Evolutionary conservation across 176 grass and related monocot species (phyloP).

Genomic region (Canna indica): DNA sequence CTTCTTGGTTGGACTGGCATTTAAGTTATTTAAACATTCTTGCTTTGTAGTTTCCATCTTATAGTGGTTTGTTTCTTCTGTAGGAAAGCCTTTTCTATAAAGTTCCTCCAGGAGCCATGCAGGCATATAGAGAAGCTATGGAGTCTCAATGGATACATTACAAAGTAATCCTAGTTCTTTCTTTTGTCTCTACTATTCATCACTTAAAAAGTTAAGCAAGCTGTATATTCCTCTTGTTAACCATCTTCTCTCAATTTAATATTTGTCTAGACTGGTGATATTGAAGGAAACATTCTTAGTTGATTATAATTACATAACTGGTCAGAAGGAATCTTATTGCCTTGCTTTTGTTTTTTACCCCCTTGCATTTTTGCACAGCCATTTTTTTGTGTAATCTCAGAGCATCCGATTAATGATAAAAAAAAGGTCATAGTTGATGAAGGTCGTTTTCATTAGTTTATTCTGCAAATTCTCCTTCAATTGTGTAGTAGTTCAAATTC

Average conservation of each 20-base stretch:
- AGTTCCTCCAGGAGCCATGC: conserved; percentile 67
- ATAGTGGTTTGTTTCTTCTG: conserved; percentile 26
- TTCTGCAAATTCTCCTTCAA: neutral
- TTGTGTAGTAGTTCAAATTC: neutral
- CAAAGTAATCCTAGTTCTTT: conserved; percentile 47
- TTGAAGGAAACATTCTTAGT: neutral
- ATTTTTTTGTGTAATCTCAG: neutral
- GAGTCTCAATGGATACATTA: conserved; percentile 44
- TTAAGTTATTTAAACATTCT: neutral
- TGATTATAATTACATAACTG: neutral
- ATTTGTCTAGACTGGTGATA: neutral
- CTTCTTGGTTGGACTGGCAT: neutral
- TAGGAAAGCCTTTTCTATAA: conserved; percentile 79
- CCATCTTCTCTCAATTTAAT: neutral
- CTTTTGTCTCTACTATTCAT: neutral
- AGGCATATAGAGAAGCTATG: conserved; percentile 64
- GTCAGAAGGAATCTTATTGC: neutral
- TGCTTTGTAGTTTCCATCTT: neutral
- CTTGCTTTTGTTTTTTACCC: neutral
- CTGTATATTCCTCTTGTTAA: neutral
- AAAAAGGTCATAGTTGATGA: neutral
- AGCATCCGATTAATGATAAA: neutral
- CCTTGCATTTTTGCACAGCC: neutral
- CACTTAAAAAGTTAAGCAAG: neutral
- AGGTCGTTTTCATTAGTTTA: neutral